A percentile compares a stretch with the other conserved stretches of the same genome.
Conservation (phyloP, 768 basidiomycete genomes). For the Trametes sanguinea region DNA sequence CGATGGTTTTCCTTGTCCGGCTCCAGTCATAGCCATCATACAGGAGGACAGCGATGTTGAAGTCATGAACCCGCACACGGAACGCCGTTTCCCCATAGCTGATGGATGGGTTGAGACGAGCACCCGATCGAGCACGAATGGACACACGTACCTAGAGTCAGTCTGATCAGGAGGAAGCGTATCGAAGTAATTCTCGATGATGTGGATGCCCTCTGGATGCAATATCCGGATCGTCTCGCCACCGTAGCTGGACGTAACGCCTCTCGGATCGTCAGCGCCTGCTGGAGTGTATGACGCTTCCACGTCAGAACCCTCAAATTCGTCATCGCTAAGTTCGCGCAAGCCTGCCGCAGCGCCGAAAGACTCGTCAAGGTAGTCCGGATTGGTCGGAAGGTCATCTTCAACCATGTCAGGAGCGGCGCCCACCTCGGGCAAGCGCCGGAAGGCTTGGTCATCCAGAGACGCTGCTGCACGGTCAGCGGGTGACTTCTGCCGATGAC, state of each 20-base stretch:
- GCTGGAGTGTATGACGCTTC: constrained; percentile 15
- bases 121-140: constrained; percentile 10
- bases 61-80: constrained; percentile 58
- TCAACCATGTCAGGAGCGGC: constrained; percentile 83
- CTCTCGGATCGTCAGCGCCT: constrained; percentile 35
- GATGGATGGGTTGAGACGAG: not conserved
- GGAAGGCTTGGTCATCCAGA: constrained; percentile 84
- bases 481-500: not conserved
- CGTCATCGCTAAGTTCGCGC: constrained; percentile 70
- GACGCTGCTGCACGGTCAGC: constrained; percentile 47
- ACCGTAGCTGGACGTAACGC: constrained; percentile 60
- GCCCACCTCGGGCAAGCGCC: constrained; percentile 70
- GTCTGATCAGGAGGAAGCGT: constrained; percentile 57
- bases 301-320: constrained; percentile 64
- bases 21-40: constrained; percentile 97
- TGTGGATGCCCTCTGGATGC: constrained; percentile 58
- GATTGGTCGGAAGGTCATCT: constrained; percentile 89
- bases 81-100: constrained; percentile 51
- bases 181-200: constrained; percentile 76
- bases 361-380: constrained; percentile 83
- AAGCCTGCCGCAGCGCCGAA: constrained; percentile 79
- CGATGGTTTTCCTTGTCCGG: constrained; percentile 81
- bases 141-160: constrained; percentile 50
- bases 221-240: constrained; percentile 88
- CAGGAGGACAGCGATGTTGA: constrained; percentile 67